A percentile compares a stretch with the other conserved stretches of the same genome.
phyloP scores from a whole-genome alignment of 352 stramenopile genomes.

The Globisporangium nagaii region DNA sequence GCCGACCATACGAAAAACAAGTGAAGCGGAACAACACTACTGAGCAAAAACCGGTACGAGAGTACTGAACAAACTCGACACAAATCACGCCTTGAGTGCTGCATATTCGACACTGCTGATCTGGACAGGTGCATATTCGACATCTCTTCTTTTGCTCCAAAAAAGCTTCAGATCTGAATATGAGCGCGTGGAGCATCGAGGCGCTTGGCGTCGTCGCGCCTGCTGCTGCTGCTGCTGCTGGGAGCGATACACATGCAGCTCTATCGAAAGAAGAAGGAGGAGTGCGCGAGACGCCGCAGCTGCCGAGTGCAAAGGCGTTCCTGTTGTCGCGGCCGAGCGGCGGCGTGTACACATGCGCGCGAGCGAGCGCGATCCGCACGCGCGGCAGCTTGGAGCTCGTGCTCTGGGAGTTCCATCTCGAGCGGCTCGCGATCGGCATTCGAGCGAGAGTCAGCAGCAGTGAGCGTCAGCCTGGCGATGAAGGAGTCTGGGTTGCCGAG shows the following conservation, averaged over 20 bases:
- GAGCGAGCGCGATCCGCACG: slow-evolving; percentile 9
- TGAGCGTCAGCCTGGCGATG: not conserved
- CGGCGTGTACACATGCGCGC: slow-evolving; percentile 65
- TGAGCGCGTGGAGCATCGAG: not conserved
- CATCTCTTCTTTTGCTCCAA: too few species aligned
- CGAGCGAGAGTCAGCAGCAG: not conserved
- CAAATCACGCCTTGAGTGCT: too few species aligned
- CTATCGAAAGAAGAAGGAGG: too few species aligned
- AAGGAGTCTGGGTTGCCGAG: not conserved
- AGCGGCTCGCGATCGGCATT: slow-evolving; percentile 26
- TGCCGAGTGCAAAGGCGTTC: slow-evolving; percentile 36
- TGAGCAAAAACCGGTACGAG: too few species aligned
- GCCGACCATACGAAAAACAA: too few species aligned
- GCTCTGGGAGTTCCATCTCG: slow-evolving; percentile 55
- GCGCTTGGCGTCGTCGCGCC: not conserved
- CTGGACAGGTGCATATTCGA: too few species aligned
- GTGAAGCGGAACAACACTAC: too few species aligned
- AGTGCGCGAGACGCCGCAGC: not conserved
- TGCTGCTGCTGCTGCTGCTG: not conserved
- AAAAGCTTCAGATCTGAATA: too few species aligned
- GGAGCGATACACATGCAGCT: too few species aligned
- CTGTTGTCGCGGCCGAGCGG: slow-evolving; percentile 28
- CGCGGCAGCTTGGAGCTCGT: slow-evolving; percentile 17
- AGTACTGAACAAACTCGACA: too few species aligned
- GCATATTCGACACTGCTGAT: too few species aligned